phyloP scores from a whole-genome alignment of 352 stramenopile genomes.

The Pythium brachiatum region DNA sequence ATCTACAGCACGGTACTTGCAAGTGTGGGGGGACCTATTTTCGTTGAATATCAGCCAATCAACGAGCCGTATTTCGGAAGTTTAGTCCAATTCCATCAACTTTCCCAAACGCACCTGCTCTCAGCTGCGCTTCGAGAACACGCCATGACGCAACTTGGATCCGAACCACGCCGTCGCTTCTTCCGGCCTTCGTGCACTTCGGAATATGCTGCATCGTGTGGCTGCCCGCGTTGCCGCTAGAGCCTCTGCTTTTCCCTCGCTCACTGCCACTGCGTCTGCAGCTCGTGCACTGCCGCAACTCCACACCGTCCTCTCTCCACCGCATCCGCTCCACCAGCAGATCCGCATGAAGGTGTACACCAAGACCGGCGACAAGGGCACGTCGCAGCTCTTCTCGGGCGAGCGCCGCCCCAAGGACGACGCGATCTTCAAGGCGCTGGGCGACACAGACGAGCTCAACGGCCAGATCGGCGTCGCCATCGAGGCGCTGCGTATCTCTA shows the following conservation, averaged over 20 bases:
- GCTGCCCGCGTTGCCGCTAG: not conserved
- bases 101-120: too few species aligned
- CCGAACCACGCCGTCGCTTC: too few species aligned
- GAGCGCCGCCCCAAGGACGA: slow-evolving; percentile 86
- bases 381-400: slow-evolving; percentile 90
- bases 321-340: slow-evolving; percentile 11
- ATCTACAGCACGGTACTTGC: too few species aligned
- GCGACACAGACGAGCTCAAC: slow-evolving; percentile 91
- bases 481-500: slow-evolving; percentile 39
- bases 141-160: too few species aligned
- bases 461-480: slow-evolving; percentile 65
- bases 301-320: not conserved
- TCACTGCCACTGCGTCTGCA: not conserved
- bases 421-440: slow-evolving; percentile 86
- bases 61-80: too few species aligned
- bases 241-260: not conserved
- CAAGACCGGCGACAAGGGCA: slow-evolving; percentile 91
- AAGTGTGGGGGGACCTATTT: too few species aligned
- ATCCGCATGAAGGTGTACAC: slow-evolving; percentile 90
- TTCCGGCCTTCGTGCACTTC: too few species aligned
- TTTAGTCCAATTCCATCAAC: too few species aligned
- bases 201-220: slow-evolving; percentile 16
- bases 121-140: too few species aligned
- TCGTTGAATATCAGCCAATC: too few species aligned
- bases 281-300: not conserved